phyloP scores from a whole-genome alignment of 441 rosid species.

The Corymbia calophylla region DNA sequence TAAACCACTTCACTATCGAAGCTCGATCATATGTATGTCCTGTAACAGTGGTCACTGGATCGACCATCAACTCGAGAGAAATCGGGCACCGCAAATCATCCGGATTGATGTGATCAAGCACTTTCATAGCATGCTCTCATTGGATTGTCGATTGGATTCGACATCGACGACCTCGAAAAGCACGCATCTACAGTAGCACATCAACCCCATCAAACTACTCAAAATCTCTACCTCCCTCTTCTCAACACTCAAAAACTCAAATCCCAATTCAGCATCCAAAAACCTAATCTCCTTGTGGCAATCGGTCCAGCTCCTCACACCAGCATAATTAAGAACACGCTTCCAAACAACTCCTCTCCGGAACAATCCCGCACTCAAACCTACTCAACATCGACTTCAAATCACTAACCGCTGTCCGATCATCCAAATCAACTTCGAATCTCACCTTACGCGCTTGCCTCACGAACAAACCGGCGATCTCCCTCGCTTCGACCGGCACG shows the following conservation, averaged over 20 bases:
- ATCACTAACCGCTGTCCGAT: slow-evolving; percentile 23
- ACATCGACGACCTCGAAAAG: slow-evolving; percentile 32
- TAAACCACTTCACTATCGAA: slow-evolving; percentile 67
- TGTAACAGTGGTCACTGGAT: slow-evolving; percentile 63
- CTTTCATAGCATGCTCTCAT: background rate
- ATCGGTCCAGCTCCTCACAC: slow-evolving; percentile 54
- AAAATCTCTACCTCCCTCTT: slow-evolving; percentile 19
- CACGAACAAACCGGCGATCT: slow-evolving; percentile 33
- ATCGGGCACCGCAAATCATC: slow-evolving; percentile 81
- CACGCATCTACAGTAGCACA: slow-evolving; percentile 58
- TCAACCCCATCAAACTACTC: slow-evolving; percentile 53
- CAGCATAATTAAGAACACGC: slow-evolving; percentile 35
- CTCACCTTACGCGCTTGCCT: slow-evolving; percentile 46
- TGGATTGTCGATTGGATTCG: slow-evolving; percentile 7
- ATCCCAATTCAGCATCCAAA: slow-evolving; percentile 39
- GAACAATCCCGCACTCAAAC: slow-evolving; percentile 41
- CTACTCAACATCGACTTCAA: slow-evolving; percentile 30
- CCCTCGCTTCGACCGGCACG: slow-evolving; percentile 42
- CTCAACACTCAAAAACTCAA: slow-evolving; percentile 19
- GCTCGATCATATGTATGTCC: slow-evolving; percentile 76
- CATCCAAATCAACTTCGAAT: slow-evolving; percentile 34
- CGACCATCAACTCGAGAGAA: slow-evolving; percentile 66
- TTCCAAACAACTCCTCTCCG: slow-evolving; percentile 19
- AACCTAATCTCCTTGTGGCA: slow-evolving; percentile 53
- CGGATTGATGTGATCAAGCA: slow-evolving; percentile 22